These are phyloP conservation scores for Calonectria pteridis DNA, from an alignment of 2,329 filamentous ascomycete genomes.

Conservation along the genomic window DNA sequence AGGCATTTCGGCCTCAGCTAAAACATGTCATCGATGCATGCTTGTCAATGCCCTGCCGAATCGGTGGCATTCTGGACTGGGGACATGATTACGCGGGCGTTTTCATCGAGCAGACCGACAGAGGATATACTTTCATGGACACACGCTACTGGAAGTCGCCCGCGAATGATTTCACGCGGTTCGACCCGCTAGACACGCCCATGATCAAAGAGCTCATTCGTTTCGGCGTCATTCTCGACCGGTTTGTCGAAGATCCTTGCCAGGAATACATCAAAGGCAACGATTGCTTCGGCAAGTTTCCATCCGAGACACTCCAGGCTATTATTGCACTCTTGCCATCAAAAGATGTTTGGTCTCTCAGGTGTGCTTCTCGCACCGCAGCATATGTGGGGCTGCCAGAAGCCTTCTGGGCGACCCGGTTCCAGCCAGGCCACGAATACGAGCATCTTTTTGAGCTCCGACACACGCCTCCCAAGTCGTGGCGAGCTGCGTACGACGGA, in stretches of 20 bases:
- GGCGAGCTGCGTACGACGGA: slow-evolving; percentile 15
- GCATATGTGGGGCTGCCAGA: slow-evolving; percentile 14
- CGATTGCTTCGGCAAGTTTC: neutral
- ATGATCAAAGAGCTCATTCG: slow-evolving; percentile 1
- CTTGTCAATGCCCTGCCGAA: slow-evolving; percentile 15
- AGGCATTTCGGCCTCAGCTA: slow-evolving; percentile 2
- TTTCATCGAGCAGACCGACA: neutral
- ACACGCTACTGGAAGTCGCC: neutral
- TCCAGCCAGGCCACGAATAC: slow-evolving; percentile 25
- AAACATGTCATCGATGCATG: slow-evolving; percentile 15
- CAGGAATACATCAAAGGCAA: neutral
- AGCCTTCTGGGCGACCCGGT: slow-evolving; percentile 29
- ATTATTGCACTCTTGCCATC: slow-evolving; percentile 12
- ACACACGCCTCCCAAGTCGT: slow-evolving; percentile 16
- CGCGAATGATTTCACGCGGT: slow-evolving; percentile 1
- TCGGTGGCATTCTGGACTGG: slow-evolving; percentile 15
- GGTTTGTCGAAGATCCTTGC: neutral
- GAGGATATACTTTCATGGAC: neutral
- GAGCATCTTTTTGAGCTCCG: slow-evolving; percentile 23
- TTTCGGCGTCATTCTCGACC: slow-evolving; percentile 1
- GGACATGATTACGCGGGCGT: slow-evolving; percentile 24
- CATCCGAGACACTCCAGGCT: slow-evolving; percentile 20
- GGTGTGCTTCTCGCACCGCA: slow-evolving; percentile 10
- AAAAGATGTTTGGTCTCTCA: slow-evolving; percentile 3
- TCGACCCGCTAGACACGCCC: slow-evolving; percentile 4